Percentiles rank a stretch among this genome's conserved stretches.
Conservation (phyloP, 192 early-diverging fungal species). For the Diversispora eburnea region DNA sequence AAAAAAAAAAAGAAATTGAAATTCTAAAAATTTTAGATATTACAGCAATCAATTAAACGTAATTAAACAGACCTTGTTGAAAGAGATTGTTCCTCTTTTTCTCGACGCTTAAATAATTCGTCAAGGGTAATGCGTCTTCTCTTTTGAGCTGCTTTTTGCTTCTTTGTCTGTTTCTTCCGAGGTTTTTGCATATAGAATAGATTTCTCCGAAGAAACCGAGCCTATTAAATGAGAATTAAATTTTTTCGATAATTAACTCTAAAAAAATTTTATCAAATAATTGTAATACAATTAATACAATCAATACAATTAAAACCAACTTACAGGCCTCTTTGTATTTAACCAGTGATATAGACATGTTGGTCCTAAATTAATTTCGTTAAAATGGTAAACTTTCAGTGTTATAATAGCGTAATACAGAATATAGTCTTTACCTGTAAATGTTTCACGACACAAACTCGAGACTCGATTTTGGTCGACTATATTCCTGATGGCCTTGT, state of each 20-base stretch:
- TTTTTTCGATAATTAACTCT: background rate
- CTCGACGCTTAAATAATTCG: conserved; percentile 6
- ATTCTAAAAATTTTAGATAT: background rate
- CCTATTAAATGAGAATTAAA: background rate
- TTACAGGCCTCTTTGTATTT: conserved; percentile 5
- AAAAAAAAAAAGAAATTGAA: background rate
- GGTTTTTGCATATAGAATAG: conserved; percentile 17
- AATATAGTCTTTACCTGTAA: conserved; percentile 12
- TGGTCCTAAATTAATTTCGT: conserved; percentile 5
- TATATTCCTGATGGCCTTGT: conserved; percentile 9
- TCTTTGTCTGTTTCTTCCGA: background rate
- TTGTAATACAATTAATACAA: background rate
- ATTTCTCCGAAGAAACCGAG: conserved; percentile 23
- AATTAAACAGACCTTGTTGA: background rate
- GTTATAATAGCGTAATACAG: background rate
- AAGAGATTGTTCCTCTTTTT: conserved; percentile 3
- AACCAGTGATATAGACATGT: conserved; percentile 20
- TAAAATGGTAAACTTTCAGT: background rate
- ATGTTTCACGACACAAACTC: conserved; percentile 16
- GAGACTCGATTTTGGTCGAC: conserved; percentile 9
- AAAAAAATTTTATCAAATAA: background rate
- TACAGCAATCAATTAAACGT: background rate
- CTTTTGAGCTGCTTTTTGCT: background rate
- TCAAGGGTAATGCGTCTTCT: conserved; percentile 4
- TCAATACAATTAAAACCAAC: background rate